These are phyloP conservation scores for Aspergillus nanangensis DNA, from an alignment of 495 filamentous ascomycete genomes.

Conservation along the genomic window DNA sequence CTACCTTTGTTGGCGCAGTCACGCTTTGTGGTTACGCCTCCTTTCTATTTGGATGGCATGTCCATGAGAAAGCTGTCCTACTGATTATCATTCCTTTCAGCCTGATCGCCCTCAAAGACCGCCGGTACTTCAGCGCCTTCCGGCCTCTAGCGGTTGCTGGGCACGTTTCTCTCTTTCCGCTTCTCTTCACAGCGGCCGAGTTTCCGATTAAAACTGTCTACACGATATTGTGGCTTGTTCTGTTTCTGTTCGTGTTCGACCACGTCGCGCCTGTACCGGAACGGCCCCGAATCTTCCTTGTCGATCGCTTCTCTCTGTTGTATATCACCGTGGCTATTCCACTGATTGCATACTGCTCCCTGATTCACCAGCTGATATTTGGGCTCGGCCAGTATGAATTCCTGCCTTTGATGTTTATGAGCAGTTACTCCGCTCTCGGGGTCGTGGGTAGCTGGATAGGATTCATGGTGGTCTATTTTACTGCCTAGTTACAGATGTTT, in stretches of 20 bases:
- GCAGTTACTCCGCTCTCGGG: slow-evolving; percentile 91
- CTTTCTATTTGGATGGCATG: slow-evolving; percentile 98
- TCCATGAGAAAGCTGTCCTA: slow-evolving; percentile 95
- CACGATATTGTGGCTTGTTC: slow-evolving; percentile 84
- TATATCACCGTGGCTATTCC: slow-evolving; percentile 88
- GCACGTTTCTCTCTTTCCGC: slow-evolving; percentile 90
- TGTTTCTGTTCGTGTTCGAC: slow-evolving; percentile 85
- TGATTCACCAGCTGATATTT: slow-evolving; percentile 78
- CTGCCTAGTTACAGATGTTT: slow-evolving; percentile 30
- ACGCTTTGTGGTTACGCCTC: slow-evolving; percentile 96
- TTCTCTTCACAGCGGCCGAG: slow-evolving; percentile 87
- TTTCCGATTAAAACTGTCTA: slow-evolving; percentile 92
- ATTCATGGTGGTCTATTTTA: slow-evolving; percentile 91
- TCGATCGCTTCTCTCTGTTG: slow-evolving; percentile 83
- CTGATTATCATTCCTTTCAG: slow-evolving; percentile 94
- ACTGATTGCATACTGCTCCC: slow-evolving; percentile 80
- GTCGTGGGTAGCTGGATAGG: slow-evolving; percentile 96
- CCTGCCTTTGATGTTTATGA: slow-evolving; percentile 93
- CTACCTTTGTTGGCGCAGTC: slow-evolving; percentile 81
- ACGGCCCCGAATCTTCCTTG: slow-evolving; percentile 71
- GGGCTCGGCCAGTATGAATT: slow-evolving; percentile 77
- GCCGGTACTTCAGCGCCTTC: slow-evolving; percentile 88
- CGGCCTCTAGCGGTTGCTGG: slow-evolving; percentile 87
- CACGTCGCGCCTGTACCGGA: slow-evolving; percentile 76
- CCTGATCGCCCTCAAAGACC: slow-evolving; percentile 86